Base-by-base conservation (phyloP, 106 monocot genomes). In the Triglochin maritima region DNA sequence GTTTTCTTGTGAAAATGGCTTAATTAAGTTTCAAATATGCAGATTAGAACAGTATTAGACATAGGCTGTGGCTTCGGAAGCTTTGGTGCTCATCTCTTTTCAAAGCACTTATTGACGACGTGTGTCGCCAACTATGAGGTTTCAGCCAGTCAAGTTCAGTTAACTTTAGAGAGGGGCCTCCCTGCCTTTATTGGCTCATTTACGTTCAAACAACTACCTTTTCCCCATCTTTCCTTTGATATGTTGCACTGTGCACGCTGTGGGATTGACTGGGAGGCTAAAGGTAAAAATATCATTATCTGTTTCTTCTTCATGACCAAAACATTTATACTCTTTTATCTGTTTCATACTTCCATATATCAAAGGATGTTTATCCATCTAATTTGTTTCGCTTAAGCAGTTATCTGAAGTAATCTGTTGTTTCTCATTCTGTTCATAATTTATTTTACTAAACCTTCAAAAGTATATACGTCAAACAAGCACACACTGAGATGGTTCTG, bases 1-100 rank as follows among this genome's bases (percentile, higher is more conserved):
- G 7, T 11, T 62, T 62, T 55, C 13, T n/a, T 55, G 10, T 3
- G 8, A 3, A 12, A 45, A 9, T 62, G n/a, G 12, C 62, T 62
- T 12, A 64, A 13, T 12, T 4, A 17, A 13, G 49, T 6, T 13
- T 64, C 4, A 64, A 63, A 64, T 6, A 48, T 84, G 17, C 87
- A 96, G 95, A 73, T 96, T 41, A 82, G 87, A 64, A 87, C 75
- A 44, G 87, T 96, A 7, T 77, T 96, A 46, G 95, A 96, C 66
- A 90, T 96, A 57, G 95, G 85, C 16, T 96, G 95, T 75, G 95
- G 95, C 71, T 96, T 90, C 77, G 95, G 95, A 49, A 88, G 81
- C 74, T 96, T 96, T 62, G 95, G 95, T 68, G 90, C 90, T 50
- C 85, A 96, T 74, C 83, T 96, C 50, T 90, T 85, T 71, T 76